Base-by-base conservation (phyloP, 352 stramenopile species). In the Globisporangium recalcitrans region DNA sequence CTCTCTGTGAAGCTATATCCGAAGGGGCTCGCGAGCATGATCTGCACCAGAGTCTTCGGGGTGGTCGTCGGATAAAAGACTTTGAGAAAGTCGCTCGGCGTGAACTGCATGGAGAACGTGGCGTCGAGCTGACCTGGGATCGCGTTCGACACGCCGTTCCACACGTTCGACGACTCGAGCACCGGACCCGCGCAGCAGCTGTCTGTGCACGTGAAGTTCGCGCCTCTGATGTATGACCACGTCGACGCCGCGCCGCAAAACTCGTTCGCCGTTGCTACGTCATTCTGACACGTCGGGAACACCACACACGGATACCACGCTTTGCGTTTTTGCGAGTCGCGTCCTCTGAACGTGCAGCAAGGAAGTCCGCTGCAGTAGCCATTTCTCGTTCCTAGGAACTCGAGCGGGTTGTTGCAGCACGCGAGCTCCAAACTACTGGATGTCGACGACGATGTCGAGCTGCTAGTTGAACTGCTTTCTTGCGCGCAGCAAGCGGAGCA, bases 231-330 rank as follows among this genome's bases (percentile, higher is more conserved):
- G 62, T 82, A 92, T 24, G 69, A 83, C 77, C 80, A 89, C 6
- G 76, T 64, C 21, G 73, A 67, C 22, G 81, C 60, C 8, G 69
- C 66, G 24, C 74, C 73, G 63, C 82, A 93, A 40, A 91, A 91
- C 24, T 69, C 52, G 19, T 54, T 60, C 52, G 82, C 70, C 54
- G 88, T 90, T 59, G 74, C 82, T 1, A 65, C 68, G 71, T 93
- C 78, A 44, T 80, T 80, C 54, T 83, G 71, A 59, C 86, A 95
- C 42, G 79, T 83, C 29, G 85, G 78, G 70, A 93, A 95, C 4
- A 83, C 67, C 57, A 93, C 60, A 56, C 86, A 95, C 62, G 86
- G 86, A 63, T 88, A 93, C 86, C 86, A 95, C 36, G 80, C 74
- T 52, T 87, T 74, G 42, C 78, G 75, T 47, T 87, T 85, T 68